A percentile compares a stretch with the other conserved stretches of the same genome.
Conservation (phyloP, 2,329 filamentous ascomycete genomes). For the Aspergillus nomiae region DNA sequence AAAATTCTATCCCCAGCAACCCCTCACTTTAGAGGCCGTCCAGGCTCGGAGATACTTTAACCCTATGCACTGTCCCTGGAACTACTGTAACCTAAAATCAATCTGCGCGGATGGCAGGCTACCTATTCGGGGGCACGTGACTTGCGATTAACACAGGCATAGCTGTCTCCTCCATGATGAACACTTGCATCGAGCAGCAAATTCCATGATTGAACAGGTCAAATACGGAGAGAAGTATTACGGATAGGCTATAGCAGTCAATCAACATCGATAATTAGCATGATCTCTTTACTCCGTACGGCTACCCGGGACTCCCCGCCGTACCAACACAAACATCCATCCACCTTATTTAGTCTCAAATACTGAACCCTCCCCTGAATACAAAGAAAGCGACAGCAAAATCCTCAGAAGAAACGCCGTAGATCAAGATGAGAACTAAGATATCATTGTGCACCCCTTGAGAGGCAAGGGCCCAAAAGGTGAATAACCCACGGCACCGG, state of each 20-base stretch:
- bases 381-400: background rate
- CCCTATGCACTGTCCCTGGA: background rate
- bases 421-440: background rate
- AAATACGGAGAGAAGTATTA: background rate
- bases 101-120: background rate
- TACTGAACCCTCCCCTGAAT: background rate
- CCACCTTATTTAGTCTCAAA: background rate
- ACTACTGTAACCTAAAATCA: slow-evolving; percentile 1
- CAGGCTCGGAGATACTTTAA: background rate
- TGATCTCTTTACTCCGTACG: background rate
- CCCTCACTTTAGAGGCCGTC: background rate
- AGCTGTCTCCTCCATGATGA: background rate
- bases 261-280: background rate
- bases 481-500: slow-evolving; percentile 1
- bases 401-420: background rate
- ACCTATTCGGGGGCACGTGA: background rate
- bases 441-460: slow-evolving; percentile 2
- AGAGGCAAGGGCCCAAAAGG: background rate
- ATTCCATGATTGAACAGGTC: background rate
- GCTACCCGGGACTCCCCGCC: background rate
- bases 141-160: background rate
- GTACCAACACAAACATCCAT: background rate
- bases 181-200: background rate
- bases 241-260: background rate
- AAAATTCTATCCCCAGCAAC: background rate